These are phyloP conservation scores for Thraustochytrium striatum DNA, from an alignment of 352 stramenopile species.

Conservation along the genomic window DNA sequence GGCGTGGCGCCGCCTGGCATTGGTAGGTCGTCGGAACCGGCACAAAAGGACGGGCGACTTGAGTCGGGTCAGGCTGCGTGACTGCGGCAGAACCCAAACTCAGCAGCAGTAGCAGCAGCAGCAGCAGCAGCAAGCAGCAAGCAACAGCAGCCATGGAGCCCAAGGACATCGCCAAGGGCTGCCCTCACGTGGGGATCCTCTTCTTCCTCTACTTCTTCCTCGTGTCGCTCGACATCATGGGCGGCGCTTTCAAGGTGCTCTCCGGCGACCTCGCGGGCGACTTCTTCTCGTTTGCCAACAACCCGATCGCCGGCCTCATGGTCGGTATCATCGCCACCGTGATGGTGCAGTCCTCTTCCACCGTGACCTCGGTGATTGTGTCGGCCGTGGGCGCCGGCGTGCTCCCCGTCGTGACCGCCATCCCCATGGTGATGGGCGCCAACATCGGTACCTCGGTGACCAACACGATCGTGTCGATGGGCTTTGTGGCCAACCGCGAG, in stretches of 20 bases:
- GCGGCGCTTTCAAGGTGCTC: constrained; percentile 67
- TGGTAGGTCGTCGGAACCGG: too few relatives aligned
- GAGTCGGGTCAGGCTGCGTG: too few relatives aligned
- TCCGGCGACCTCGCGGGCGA: constrained; percentile 65
- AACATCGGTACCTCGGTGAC: constrained; percentile 82
- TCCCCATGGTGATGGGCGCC: constrained; percentile 84
- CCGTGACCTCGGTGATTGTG: constrained; percentile 70
- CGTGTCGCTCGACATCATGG: constrained; percentile 70
- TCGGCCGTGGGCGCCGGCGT: constrained; percentile 64
- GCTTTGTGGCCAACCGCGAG: constrained; percentile 67
- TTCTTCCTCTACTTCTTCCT: constrained; percentile 71
- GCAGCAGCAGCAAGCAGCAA: too few relatives aligned
- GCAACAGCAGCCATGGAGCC: too few relatives aligned
- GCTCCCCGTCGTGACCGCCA: constrained; percentile 71
- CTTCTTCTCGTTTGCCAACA: constrained; percentile 68
- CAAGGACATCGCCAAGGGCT: neutral
- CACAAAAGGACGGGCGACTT: too few relatives aligned
- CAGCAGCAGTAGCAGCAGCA: too few relatives aligned
- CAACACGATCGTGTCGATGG: constrained; percentile 81
- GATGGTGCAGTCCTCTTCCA: constrained; percentile 67
- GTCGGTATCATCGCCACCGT: constrained; percentile 70
- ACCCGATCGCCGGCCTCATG: constrained; percentile 69
- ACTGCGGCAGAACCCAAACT: too few relatives aligned
- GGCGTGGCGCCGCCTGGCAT: too few relatives aligned
- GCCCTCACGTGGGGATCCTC: neutral